A percentile compares a stretch with the other conserved stretches of the same genome.
phyloP scores from a whole-genome alignment of 2,329 filamentous ascomycete species.

The Byssochlamys sp. region DNA sequence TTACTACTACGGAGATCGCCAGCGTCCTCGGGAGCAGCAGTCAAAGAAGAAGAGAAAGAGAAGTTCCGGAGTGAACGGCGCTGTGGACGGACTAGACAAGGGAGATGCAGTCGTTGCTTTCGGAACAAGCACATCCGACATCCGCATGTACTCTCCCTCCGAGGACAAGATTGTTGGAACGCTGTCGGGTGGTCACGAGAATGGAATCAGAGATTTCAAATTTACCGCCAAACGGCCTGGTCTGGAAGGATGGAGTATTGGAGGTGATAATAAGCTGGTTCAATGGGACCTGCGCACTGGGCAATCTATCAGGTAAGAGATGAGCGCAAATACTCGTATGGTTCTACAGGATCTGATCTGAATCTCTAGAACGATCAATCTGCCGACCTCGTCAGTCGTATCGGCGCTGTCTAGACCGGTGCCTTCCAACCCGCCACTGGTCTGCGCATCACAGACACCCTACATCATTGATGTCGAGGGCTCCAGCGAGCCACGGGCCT shows the following conservation, averaged over 20 bases:
- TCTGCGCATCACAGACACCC: constrained; percentile 43
- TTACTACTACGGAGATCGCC: constrained; percentile 25
- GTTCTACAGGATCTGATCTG: constrained; percentile 2
- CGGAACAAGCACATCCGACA: constrained; percentile 40
- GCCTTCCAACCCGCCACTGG: constrained; percentile 32
- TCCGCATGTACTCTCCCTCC: constrained; percentile 41
- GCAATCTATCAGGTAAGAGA: constrained; percentile 33
- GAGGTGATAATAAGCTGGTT: constrained; percentile 43
- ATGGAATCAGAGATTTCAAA: constrained; percentile 42
- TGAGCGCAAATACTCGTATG: constrained; percentile 1
- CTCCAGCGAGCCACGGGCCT: constrained; percentile 30
- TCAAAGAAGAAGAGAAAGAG: constrained; percentile 46
- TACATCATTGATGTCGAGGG: constrained; percentile 37
- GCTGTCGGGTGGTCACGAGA: constrained; percentile 38
- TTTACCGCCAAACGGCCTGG: constrained; percentile 34
- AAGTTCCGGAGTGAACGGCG: constrained; percentile 32
- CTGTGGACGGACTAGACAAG: constrained; percentile 21
- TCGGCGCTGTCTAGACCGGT: constrained; percentile 33
- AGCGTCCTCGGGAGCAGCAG: constrained; percentile 27
- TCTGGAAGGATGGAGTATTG: constrained; percentile 44
- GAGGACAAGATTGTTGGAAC: constrained; percentile 39
- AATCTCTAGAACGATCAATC: constrained; percentile 30
- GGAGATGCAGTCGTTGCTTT: constrained; percentile 41
- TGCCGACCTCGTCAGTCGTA: constrained; percentile 32
- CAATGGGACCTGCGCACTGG: constrained; percentile 43